phyloP scores from a whole-genome alignment of 495 filamentous ascomycete genomes.

The Hypomontagnella submonticulosa region DNA sequence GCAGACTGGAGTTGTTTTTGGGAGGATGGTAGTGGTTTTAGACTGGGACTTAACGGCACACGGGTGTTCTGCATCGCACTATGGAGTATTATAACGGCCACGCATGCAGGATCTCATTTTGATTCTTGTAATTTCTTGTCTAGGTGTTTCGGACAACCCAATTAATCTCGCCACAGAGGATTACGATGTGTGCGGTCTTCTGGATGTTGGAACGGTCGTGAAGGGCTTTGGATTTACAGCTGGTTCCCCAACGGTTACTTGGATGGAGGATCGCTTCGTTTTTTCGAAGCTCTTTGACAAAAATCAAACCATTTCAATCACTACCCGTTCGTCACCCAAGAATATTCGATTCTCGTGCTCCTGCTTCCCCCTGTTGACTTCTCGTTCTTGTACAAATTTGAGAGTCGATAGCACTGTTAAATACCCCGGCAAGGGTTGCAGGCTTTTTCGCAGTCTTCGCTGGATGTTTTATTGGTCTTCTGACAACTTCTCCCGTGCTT shows the following conservation, averaged over 20 bases:
- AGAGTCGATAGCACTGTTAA: slow-evolving; percentile 38
- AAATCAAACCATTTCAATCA: slow-evolving; percentile 49
- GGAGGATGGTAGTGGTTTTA: slow-evolving; percentile 41
- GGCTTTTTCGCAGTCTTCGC: slow-evolving; percentile 28
- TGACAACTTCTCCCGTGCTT: slow-evolving; percentile 33
- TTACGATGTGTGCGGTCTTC: slow-evolving; percentile 54
- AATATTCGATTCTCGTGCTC: slow-evolving; percentile 44
- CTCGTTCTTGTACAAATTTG: slow-evolving; percentile 44
- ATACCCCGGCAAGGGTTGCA: slow-evolving; percentile 41
- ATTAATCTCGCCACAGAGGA: slow-evolving; percentile 41
- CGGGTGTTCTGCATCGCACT: slow-evolving; percentile 52
- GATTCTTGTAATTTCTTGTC: slow-evolving; percentile 58
- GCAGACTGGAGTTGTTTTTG: slow-evolving; percentile 46
- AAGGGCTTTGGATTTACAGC: slow-evolving; percentile 33
- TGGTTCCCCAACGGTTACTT: slow-evolving; percentile 15
- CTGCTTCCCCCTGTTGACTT: slow-evolving; percentile 32
- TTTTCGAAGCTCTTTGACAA: slow-evolving; percentile 34
- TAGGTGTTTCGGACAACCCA: slow-evolving; percentile 40
- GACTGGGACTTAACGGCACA: slow-evolving; percentile 43
- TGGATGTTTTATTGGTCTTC: slow-evolving; percentile 57
- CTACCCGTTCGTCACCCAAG: slow-evolving; percentile 47
- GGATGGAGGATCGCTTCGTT: slow-evolving; percentile 27
- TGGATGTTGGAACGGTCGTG: slow-evolving; percentile 46
- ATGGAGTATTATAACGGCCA: slow-evolving; percentile 53
- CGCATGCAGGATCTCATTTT: slow-evolving; percentile 48